Evolutionary conservation across 2,329 filamentous ascomycete species (phyloP).

Genomic region (Cladosporium sp.): DNA sequence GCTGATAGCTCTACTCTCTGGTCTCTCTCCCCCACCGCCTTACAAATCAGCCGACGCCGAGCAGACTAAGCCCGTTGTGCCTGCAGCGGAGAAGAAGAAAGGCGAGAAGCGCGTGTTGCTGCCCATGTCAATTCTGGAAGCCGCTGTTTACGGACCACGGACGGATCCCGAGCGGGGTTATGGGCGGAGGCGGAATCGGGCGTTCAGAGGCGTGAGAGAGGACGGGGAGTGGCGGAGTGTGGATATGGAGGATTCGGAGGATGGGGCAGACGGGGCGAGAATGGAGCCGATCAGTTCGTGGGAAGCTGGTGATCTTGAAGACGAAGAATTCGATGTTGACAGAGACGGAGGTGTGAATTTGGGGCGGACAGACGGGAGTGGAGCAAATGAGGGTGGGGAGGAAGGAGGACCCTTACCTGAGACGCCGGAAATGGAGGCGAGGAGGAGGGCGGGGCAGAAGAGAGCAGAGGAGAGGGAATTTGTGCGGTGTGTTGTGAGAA

Average conservation of each 20-base stretch:
- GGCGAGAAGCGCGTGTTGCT: conserved; percentile 48
- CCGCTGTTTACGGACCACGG: conserved; percentile 42
- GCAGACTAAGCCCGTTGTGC: not conserved
- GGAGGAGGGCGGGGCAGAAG: conserved; percentile 45
- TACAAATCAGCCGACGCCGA: not conserved
- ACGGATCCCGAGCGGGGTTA: conserved; percentile 42
- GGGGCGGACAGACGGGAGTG: not conserved
- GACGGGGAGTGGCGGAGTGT: conserved; percentile 38
- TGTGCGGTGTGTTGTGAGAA: conserved; percentile 56
- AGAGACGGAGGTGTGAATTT: conserved; percentile 2
- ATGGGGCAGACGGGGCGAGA: conserved; percentile 11
- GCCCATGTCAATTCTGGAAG: conserved; percentile 46
- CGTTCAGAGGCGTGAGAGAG: conserved; percentile 34
- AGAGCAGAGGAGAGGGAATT: conserved; percentile 49
- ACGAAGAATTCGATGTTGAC: not conserved
- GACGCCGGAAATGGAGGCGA: conserved; percentile 46
- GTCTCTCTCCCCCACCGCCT: conserved; percentile 19
- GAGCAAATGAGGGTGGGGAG: not conserved
- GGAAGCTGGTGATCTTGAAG: conserved; percentile 8
- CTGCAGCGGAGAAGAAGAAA: conserved; percentile 30
- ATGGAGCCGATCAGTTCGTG: conserved; percentile 6
- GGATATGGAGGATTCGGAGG: conserved; percentile 35
- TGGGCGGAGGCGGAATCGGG: conserved; percentile 42
- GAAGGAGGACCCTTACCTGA: conserved; percentile 42
- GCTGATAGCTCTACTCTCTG: conserved; percentile 40